phyloP scores from a whole-genome alignment of 2,329 filamentous ascomycete genomes.

The Penicillium rolfsii region DNA sequence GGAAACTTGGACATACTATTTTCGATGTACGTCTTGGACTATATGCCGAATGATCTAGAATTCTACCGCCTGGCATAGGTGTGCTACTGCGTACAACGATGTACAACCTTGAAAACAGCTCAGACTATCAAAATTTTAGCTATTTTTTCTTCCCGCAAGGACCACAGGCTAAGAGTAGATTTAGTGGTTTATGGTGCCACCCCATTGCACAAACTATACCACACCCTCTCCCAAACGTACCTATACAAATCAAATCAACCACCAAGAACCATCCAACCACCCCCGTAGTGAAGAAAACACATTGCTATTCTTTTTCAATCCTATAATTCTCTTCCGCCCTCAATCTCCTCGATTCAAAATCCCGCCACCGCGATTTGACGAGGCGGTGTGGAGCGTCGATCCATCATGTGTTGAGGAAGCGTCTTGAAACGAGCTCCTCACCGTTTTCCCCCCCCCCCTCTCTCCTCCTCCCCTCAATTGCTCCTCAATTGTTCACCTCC shows the following conservation, averaged over 20 bases:
- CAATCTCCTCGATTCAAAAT: neutral
- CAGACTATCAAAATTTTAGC: neutral
- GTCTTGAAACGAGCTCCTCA: constrained; percentile 27
- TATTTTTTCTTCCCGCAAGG: too few relatives aligned
- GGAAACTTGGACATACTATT: neutral
- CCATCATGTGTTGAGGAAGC: constrained; percentile 16
- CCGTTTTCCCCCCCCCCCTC: constrained; percentile 19
- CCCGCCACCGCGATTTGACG: constrained; percentile 9
- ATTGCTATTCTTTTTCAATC: neutral
- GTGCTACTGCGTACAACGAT: too few relatives aligned
- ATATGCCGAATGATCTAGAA: too few relatives aligned
- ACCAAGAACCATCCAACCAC: neutral
- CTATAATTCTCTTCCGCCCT: neutral
- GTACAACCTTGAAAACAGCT: too few relatives aligned
- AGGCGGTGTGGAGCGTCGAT: constrained; percentile 30
- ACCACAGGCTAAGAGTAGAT: neutral
- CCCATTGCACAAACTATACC: neutral
- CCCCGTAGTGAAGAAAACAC: neutral
- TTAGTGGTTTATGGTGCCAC: neutral
- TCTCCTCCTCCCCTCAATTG: constrained; percentile 5
- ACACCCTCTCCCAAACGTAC: neutral
- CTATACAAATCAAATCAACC: neutral
- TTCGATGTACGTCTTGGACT: neutral
- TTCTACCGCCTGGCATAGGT: too few relatives aligned
- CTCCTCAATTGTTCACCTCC: neutral